Percentiles rank a stretch among this genome's conserved stretches.
phyloP scores from a whole-genome alignment of 257 asterid species.

The Capsicum chinense region DNA sequence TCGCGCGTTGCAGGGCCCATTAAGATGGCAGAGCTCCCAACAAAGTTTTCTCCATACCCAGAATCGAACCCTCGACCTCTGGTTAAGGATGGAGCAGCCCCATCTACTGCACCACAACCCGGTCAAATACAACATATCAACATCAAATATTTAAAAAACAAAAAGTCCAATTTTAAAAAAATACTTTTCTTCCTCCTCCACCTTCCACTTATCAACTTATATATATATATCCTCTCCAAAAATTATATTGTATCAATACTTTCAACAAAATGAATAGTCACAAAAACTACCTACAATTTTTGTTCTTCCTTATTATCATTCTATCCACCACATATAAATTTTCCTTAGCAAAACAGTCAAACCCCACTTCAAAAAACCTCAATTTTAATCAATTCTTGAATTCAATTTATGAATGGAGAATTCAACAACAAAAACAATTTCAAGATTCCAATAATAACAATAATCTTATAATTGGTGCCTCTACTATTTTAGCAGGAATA shows the following conservation, averaged over 20 bases:
- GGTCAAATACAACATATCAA: too few species aligned
- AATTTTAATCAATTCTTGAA: slow-evolving; percentile 33
- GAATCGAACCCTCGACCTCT: too few species aligned
- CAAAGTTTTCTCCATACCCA: too few species aligned
- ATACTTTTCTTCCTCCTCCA: not conserved
- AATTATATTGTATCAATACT: not conserved
- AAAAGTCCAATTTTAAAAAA: not conserved
- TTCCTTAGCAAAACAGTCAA: slow-evolving; percentile 44
- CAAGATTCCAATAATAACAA: slow-evolving; percentile 22
- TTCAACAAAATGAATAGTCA: not conserved
- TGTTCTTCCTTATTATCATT: slow-evolving; percentile 36
- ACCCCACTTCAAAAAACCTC: slow-evolving; percentile 4
- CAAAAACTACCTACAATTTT: slow-evolving; percentile 6
- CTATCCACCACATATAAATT: slow-evolving; percentile 33
- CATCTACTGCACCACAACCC: too few species aligned
- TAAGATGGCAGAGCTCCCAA: too few species aligned
- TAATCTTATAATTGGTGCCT: slow-evolving; percentile 32
- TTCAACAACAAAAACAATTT: not conserved
- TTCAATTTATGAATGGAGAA: slow-evolving; percentile 41
- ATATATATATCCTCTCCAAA: not conserved
- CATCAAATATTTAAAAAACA: too few species aligned
- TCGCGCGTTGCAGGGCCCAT: too few species aligned
- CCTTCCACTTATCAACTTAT: not conserved
- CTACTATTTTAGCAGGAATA: slow-evolving; percentile 47
- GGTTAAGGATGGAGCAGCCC: too few species aligned